Evolutionary conservation across 2,329 filamentous ascomycete species (phyloP), one percentile per base, ranked within the genome.

Genomic region (Aureobasidium sp.): DNA sequence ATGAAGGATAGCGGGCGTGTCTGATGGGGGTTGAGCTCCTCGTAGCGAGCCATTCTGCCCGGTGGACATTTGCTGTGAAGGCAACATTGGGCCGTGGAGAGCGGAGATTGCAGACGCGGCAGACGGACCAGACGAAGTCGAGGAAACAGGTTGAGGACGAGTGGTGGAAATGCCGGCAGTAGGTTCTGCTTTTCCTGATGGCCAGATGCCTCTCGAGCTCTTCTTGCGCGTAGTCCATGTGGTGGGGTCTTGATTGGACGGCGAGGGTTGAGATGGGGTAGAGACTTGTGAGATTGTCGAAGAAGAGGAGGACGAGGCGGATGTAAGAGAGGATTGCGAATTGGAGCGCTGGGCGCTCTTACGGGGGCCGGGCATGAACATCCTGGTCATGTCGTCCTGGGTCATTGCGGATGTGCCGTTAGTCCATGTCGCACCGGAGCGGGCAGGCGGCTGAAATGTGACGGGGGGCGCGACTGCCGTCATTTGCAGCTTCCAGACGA

Each of bases 281-380:
- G 82, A 79, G 70, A 84, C 80, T 62, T 84, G 82, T 42, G 84
- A 82, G 65, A 89, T 79, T 61, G 87, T 89, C 2, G 87, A 85
- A 44, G 79, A 84, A 55, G 85, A 85, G 15, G 90, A 89, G 37
- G 80, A 77, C 23, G 60, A 55, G 62, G 77, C 77, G 26, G 84
- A 86, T 62, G 80, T 78, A 66, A 95, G 81, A 50, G 92, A 96
- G 4, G 91, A 96, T 63, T 91, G 94, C 39, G 93, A 97, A 80
- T 91, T 96, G 71, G 88, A 88, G 74, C 93, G 87, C 74, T 93
- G 90, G 65, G 91, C 82, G 72, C 83, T 87, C 79, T 96, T 97
- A 70, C 91, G 90, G 71, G 90, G 89, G n/a, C 67, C 68, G 42
- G 68, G 66, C 83, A 90, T 87, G 65, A 72, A 71, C 75, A 95